Conservation (phyloP, 192 early-diverging fungal genomes). For the Gigaspora rosea region DNA sequence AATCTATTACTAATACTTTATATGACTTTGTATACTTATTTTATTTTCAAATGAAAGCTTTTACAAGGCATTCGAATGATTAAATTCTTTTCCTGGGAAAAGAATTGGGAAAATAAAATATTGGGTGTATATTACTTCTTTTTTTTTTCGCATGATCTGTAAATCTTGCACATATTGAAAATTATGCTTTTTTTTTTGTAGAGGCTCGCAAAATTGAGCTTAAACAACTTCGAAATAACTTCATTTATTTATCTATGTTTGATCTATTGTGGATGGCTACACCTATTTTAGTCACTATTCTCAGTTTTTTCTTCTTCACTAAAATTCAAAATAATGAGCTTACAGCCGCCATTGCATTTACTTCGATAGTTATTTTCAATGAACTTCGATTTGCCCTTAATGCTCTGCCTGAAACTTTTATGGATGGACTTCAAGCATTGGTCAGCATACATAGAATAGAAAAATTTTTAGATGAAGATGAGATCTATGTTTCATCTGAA, state of each 20-base stretch:
- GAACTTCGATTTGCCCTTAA: slow-evolving; percentile 68
- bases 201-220: slow-evolving; percentile 45
- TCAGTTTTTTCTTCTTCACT: slow-evolving; percentile 61
- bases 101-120: slow-evolving; percentile 59
- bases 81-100: slow-evolving; percentile 90
- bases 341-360: slow-evolving; percentile 47
- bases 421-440: slow-evolving; percentile 54
- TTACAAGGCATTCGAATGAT: slow-evolving; percentile 91
- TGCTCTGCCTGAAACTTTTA: slow-evolving; percentile 60
- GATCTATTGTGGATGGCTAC: slow-evolving; percentile 57
- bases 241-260: slow-evolving; percentile 31
- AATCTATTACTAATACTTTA: background rate
- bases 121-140: slow-evolving; percentile 46
- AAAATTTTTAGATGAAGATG: slow-evolving; percentile 72
- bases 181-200: slow-evolving; percentile 28
- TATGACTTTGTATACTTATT: slow-evolving; percentile 35
- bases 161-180: background rate
- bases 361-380: slow-evolving; percentile 68
- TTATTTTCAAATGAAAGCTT: slow-evolving; percentile 26
- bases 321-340: slow-evolving; percentile 53
- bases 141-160: background rate
- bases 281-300: slow-evolving; percentile 61
- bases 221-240: slow-evolving; percentile 34
- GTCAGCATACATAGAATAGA: slow-evolving; percentile 73
- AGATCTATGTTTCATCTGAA: slow-evolving; percentile 44